Percentiles rank a stretch among this genome's conserved stretches.
Evolutionary conservation across 495 filamentous ascomycete species (phyloP).

Genomic region (Hyaloscypha variabilis): DNA sequence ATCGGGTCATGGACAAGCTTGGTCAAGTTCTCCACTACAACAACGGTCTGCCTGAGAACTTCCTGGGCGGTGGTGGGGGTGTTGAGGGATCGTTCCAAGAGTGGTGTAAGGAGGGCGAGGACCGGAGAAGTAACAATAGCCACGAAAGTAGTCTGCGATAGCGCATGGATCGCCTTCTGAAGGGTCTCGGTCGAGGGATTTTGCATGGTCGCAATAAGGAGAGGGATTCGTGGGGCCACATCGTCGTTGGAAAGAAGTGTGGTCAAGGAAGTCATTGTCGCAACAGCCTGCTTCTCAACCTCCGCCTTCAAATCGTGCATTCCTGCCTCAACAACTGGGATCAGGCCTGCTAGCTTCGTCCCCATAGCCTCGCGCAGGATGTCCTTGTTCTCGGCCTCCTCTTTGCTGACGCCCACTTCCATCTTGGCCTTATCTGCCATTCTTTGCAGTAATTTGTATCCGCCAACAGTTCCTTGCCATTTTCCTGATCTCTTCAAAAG

Average conservation of each 20-base stretch:
- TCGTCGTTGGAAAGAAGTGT: constrained; percentile 96
- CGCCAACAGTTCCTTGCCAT: constrained; percentile 94
- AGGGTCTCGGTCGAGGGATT: constrained; percentile 86
- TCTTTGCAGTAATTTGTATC: constrained; percentile 76
- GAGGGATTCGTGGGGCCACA: constrained; percentile 88
- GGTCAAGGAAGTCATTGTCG: constrained; percentile 89
- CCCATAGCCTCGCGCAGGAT: constrained; percentile 90
- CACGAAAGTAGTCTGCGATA: constrained; percentile 98
- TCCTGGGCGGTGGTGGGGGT: constrained; percentile 89
- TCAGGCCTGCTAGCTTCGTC: constrained; percentile 83
- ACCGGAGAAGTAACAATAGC: constrained; percentile 97
- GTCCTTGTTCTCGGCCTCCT: constrained; percentile 84
- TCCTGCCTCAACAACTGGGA: constrained; percentile 87
- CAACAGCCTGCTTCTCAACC: constrained; percentile 82
- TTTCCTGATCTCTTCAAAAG: constrained; percentile 81
- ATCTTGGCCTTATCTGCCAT: constrained; percentile 94
- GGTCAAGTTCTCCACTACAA: constrained; percentile 98
- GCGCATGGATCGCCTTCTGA: constrained; percentile 93
- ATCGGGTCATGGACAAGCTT: constrained; percentile 98
- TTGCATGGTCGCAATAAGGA: constrained; percentile 93
- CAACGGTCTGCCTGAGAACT: constrained; percentile 91
- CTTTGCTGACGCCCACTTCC: constrained; percentile 70
- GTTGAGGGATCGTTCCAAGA: constrained; percentile 91
- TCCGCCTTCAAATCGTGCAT: constrained; percentile 97
- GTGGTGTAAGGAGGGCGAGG: constrained; percentile 92